Evolutionary conservation across 331 rosid genomes (phyloP).

Genomic region (Acacia pycnantha): DNA sequence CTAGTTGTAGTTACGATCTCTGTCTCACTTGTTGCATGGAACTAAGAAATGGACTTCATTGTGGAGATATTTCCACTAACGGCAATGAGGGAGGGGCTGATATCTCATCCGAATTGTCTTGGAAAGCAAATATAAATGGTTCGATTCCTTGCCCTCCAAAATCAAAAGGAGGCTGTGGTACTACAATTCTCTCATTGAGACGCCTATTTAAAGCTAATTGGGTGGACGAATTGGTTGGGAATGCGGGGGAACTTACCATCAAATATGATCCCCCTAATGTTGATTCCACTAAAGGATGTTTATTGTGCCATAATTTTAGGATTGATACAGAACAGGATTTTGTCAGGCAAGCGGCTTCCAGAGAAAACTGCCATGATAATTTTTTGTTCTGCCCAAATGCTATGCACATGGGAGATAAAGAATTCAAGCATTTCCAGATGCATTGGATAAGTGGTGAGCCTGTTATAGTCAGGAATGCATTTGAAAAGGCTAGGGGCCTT

Average conservation of each 20-base stretch:
- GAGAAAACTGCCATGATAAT: conserved; percentile 49
- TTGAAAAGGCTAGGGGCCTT: conserved; percentile 58
- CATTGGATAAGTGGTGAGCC: conserved; percentile 73
- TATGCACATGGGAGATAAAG: conserved; percentile 33
- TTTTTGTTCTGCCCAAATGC: conserved; percentile 60
- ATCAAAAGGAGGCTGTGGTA: conserved; percentile 61
- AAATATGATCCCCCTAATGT: conserved; percentile 45
- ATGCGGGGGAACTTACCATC: conserved; percentile 40
- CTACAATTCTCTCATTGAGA: conserved; percentile 40
- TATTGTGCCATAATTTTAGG: conserved; percentile 30
- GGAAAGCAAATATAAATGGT: conserved; percentile 55
- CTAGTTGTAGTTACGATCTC: conserved; percentile 55
- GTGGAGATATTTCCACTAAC: conserved; percentile 30
- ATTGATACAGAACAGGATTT: conserved; percentile 28
- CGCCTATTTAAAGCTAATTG: conserved; percentile 55
- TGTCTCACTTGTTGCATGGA: conserved; percentile 68
- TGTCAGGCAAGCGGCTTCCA: conserved; percentile 53
- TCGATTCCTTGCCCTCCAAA: conserved; percentile 57
- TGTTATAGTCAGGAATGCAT: conserved; percentile 50
- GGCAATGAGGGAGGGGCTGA: conserved; percentile 24
- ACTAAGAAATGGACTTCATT: conserved; percentile 45
- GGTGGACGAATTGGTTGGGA: conserved; percentile 42
- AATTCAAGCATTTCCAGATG: conserved; percentile 55
- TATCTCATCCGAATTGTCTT: conserved; percentile 26
- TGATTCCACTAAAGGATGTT: conserved; percentile 43